Evolutionary conservation across 1,284 basidiomycete species (phyloP).

Genomic region (Pterulicium gracile): DNA sequence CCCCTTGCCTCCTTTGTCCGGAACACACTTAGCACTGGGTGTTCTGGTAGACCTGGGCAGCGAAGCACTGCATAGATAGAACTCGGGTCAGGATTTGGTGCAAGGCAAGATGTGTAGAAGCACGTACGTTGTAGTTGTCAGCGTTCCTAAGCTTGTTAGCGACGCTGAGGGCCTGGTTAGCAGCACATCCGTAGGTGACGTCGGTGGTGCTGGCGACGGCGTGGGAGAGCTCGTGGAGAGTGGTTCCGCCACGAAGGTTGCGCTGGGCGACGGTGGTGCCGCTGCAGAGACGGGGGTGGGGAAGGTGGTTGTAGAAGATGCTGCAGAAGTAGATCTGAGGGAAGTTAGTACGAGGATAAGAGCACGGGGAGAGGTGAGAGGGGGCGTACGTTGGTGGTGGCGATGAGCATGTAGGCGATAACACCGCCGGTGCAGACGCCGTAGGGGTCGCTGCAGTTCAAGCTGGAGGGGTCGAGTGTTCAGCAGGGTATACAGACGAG

Average conservation of each 20-base stretch:
- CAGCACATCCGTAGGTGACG: slow-evolving; percentile 25
- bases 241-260: slow-evolving; percentile 28
- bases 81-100: not conserved
- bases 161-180: slow-evolving; percentile 23
- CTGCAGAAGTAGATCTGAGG: slow-evolving; percentile 28
- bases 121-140: slow-evolving; percentile 29
- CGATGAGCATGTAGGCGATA: slow-evolving; percentile 13
- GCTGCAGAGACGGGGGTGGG: slow-evolving; percentile 21
- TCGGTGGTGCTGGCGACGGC: slow-evolving; percentile 24
- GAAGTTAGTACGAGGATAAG: not conserved
- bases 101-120: not conserved
- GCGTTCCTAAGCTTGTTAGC: slow-evolving; percentile 22
- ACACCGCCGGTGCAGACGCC: slow-evolving; percentile 11
- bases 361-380: not conserved
- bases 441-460: slow-evolving; percentile 12
- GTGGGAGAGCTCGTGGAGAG: slow-evolving; percentile 31
- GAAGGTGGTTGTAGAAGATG: slow-evolving; percentile 29
- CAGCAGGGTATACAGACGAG: not conserved
- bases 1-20: too few species aligned
- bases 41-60: slow-evolving; percentile 3
- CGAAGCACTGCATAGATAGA: slow-evolving; percentile 2
- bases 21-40: slow-evolving; percentile 4
- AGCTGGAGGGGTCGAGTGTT: slow-evolving; percentile 3
- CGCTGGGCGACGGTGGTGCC: slow-evolving; percentile 26
- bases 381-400: slow-evolving; percentile 13